Evolutionary conservation across 1,139 yeast species (phyloP).

Genomic region (Debaryomyces sp.): DNA sequence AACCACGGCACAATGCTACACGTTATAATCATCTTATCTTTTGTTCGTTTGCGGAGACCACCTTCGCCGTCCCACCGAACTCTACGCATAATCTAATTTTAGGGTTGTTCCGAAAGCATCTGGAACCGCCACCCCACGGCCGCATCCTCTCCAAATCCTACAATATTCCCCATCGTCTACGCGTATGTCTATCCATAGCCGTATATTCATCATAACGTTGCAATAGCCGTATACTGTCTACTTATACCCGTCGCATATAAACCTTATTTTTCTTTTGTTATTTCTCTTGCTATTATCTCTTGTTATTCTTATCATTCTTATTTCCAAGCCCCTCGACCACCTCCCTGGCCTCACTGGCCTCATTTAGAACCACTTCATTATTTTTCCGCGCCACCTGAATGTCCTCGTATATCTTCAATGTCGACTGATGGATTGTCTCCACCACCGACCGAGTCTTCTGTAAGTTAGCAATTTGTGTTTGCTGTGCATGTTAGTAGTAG

Average conservation of each 20-base stretch:
- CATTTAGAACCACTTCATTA: slow-evolving; percentile 5
- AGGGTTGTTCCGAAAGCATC: not conserved
- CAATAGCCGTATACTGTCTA: not conserved
- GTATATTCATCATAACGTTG: not conserved
- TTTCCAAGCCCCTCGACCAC: not conserved
- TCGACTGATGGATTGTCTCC: slow-evolving; percentile 31
- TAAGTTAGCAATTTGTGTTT: slow-evolving; percentile 22
- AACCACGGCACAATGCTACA: not conserved
- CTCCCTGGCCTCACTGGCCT: slow-evolving; percentile 3
- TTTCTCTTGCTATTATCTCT: not conserved
- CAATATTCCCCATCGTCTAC: not conserved
- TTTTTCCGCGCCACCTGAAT: slow-evolving; percentile 19
- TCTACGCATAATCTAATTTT: not conserved
- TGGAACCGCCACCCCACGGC: not conserved
- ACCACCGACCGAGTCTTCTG: slow-evolving; percentile 32
- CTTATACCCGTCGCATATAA: not conserved
- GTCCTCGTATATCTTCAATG: slow-evolving; percentile 29
- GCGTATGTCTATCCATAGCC: not conserved
- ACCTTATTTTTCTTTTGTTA: not conserved
- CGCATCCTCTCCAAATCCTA: not conserved
- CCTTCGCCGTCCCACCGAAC: not conserved
- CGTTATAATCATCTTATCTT: not conserved
- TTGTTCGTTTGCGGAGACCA: not conserved
- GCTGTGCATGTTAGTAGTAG: slow-evolving; percentile 8
- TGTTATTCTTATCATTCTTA: not conserved